These are phyloP conservation scores for Emergomyces pasteurianus DNA, from an alignment of 2,329 filamentous ascomycete species.

Conservation along the genomic window DNA sequence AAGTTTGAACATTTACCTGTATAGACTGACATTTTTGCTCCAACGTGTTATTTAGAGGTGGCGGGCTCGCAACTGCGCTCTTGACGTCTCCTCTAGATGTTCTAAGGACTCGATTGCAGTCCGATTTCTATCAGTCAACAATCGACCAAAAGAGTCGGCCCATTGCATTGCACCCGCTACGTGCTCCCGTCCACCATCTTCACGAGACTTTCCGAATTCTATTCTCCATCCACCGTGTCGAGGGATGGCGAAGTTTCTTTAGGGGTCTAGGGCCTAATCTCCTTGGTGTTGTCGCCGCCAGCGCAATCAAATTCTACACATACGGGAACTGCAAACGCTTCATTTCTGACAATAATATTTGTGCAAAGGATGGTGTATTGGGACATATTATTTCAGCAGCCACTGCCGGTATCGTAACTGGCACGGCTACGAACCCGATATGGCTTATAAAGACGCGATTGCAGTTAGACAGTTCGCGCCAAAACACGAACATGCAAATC, in stretches of 20 bases:
- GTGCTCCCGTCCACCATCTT: constrained; percentile 49
- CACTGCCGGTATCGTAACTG: constrained; percentile 68
- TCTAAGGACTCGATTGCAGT: constrained; percentile 84
- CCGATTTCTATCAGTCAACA: constrained; percentile 85
- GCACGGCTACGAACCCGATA: constrained; percentile 86
- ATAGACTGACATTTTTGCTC: constrained; percentile 5
- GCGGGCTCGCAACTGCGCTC: constrained; percentile 84
- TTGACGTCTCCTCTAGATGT: constrained; percentile 91
- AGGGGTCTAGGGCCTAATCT: constrained; percentile 86
- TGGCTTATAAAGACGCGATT: constrained; percentile 90
- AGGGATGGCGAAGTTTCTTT: constrained; percentile 79
- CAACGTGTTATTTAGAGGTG: constrained; percentile 44
- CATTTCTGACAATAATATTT: background rate
- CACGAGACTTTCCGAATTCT: constrained; percentile 78
- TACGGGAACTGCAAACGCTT: constrained; percentile 72
- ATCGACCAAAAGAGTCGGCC: constrained; percentile 37
- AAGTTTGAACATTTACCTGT: background rate
- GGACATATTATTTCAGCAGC: constrained; percentile 61
- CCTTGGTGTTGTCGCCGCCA: constrained; percentile 75
- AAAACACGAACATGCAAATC: background rate
- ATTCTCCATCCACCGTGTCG: constrained; percentile 60
- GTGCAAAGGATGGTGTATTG: background rate
- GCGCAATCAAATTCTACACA: constrained; percentile 88
- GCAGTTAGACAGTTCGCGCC: constrained; percentile 53
- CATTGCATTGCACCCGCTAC: background rate